phyloP scores from a whole-genome alignment of 768 basidiomycete genomes.

The Paxillus involutus region DNA sequence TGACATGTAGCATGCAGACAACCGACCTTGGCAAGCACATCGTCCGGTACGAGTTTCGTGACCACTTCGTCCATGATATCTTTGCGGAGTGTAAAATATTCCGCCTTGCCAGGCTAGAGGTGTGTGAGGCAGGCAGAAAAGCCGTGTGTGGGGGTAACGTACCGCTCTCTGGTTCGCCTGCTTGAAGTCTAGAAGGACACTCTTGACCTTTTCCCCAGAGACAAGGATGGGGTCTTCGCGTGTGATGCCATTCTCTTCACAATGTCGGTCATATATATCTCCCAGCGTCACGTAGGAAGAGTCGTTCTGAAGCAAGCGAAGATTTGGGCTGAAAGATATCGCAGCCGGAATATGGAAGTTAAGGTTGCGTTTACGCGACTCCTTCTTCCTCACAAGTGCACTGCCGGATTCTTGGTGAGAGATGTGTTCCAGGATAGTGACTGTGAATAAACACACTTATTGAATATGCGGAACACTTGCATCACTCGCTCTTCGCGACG shows the following conservation, averaged over 20 bases:
- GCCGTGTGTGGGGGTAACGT: constrained; percentile 5
- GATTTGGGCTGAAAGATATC: constrained; percentile 77
- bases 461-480: constrained; percentile 93
- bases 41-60: constrained; percentile 87
- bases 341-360: constrained; percentile 89
- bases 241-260: constrained; percentile 68
- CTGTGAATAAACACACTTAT: constrained; percentile 54
- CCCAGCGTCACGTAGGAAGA: constrained; percentile 87
- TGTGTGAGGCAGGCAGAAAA: neutral
- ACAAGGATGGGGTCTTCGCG: constrained; percentile 88
- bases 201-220: constrained; percentile 81
- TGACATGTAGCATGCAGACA: neutral
- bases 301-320: constrained; percentile 89
- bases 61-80: constrained; percentile 89
- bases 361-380: constrained; percentile 89
- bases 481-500: constrained; percentile 91
- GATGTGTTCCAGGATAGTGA: neutral
- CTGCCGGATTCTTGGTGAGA: constrained; percentile 39
- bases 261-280: constrained; percentile 93
- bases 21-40: constrained; percentile 75
- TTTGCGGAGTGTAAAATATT: constrained; percentile 71
- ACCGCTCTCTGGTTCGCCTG: constrained; percentile 45
- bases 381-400: constrained; percentile 83
- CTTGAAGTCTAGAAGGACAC: constrained; percentile 60
- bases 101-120: constrained; percentile 55